These are phyloP conservation scores for Lepidium africanum DNA, from an alignment of 345 rosid genomes.

Conservation along the genomic window DNA sequence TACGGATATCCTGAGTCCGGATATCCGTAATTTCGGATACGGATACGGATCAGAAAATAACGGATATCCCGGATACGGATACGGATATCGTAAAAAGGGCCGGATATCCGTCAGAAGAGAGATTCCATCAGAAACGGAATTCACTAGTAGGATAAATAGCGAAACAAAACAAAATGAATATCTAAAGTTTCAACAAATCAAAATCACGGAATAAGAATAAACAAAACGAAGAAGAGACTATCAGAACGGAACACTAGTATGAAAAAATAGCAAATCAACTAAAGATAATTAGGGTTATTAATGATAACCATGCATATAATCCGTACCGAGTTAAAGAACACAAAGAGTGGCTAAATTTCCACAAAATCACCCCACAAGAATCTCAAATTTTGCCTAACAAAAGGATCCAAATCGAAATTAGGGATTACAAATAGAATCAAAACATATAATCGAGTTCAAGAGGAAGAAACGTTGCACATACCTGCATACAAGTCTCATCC, in stretches of 20 bases:
- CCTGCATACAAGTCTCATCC: constrained; percentile 99
- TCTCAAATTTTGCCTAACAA: not conserved
- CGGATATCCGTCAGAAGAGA: too few relatives aligned
- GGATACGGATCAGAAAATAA: too few relatives aligned
- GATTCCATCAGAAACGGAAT: too few relatives aligned
- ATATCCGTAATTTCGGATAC: too few relatives aligned
- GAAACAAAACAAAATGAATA: too few relatives aligned
- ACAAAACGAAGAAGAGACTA: not conserved
- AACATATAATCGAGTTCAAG: not conserved
- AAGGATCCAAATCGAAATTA: not conserved
- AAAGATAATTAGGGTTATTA: not conserved
- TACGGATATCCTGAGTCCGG: too few relatives aligned
- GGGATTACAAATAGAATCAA: not conserved
- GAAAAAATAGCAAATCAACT: not conserved
- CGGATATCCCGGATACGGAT: too few relatives aligned
- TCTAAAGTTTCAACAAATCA: too few relatives aligned
- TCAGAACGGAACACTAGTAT: not conserved
- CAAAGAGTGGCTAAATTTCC: not conserved
- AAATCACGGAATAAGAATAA: not conserved
- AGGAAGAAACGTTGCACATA: not conserved
- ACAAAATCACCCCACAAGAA: not conserved
- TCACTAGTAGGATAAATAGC: too few relatives aligned
- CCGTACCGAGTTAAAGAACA: not conserved
- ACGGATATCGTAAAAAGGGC: too few relatives aligned
- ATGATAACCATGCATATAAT: not conserved